phyloP scores from a whole-genome alignment of 805 yeast species.

The Yarrowia osloensis region DNA sequence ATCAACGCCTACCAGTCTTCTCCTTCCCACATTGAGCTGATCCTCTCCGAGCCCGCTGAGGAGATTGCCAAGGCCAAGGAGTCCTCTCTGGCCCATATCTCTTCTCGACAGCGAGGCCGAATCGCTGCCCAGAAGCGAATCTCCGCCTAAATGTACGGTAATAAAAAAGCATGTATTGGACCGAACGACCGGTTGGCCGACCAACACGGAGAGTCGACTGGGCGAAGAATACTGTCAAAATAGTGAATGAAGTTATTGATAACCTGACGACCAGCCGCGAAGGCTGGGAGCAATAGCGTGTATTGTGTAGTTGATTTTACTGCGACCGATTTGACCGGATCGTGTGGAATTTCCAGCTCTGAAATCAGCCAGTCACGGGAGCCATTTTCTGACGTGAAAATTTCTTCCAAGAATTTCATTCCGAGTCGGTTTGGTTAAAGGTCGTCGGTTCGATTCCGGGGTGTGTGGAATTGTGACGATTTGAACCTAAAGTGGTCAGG shows the following conservation, averaged over 20 bases:
- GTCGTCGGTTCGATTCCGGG: too few relatives aligned
- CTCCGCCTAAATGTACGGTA: constrained; percentile 17
- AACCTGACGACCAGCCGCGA: background rate
- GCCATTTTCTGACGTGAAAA: too few relatives aligned
- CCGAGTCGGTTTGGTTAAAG: too few relatives aligned
- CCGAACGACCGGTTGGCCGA: too few relatives aligned
- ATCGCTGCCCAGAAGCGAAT: constrained; percentile 74
- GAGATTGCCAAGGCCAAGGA: constrained; percentile 89
- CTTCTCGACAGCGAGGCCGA: constrained; percentile 92
- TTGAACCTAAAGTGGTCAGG: too few relatives aligned
- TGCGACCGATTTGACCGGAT: too few relatives aligned
- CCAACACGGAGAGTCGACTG: too few relatives aligned
- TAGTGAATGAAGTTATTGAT: constrained; percentile 17
- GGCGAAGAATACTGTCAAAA: constrained; percentile 1
- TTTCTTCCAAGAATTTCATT: too few relatives aligned
- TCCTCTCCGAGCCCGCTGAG: constrained; percentile 94
- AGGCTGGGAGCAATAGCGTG: too few relatives aligned
- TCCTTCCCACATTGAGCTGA: constrained; percentile 98
- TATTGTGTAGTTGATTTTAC: background rate
- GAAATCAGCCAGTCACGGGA: too few relatives aligned
- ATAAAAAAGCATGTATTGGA: constrained; percentile 11
- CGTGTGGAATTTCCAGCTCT: too few relatives aligned
- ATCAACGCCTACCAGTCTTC: constrained; percentile 98
- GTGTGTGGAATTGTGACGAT: too few relatives aligned
- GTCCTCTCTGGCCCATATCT: constrained; percentile 64